phyloP scores from a whole-genome alignment of 345 rosid species.

The Microcos paniculata region DNA sequence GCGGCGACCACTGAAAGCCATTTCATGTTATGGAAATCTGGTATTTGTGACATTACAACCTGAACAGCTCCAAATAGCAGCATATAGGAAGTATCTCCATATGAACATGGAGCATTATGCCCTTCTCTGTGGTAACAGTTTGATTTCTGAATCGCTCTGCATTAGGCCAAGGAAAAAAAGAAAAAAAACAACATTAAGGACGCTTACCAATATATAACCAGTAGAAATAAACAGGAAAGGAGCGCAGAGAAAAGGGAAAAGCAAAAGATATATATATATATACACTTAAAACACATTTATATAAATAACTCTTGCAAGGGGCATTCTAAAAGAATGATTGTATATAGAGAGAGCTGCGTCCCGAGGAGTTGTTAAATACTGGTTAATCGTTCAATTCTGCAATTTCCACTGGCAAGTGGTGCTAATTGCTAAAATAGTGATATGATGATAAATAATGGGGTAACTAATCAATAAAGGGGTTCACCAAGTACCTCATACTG shows the following conservation, averaged over 20 bases:
- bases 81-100: conserved; percentile 29
- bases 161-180: neutral
- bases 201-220: neutral
- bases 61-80: conserved; percentile 41
- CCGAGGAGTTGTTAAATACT: too few relatives aligned
- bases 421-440: neutral
- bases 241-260: neutral
- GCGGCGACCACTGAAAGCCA: conserved; percentile 51
- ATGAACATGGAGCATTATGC: conserved; percentile 37
- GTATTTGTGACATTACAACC: conserved; percentile 41
- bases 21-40: conserved; percentile 42
- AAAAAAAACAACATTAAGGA: neutral
- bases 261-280: neutral
- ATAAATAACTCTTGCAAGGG: neutral
- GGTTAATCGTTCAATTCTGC: neutral
- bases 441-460: neutral
- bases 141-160: conserved; percentile 48
- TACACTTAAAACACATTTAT: neutral
- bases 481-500: conserved; percentile 50
- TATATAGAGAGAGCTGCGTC: neutral
- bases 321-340: neutral
- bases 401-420: neutral
- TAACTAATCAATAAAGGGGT: neutral
- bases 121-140: conserved; percentile 58
- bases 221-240: neutral